Conservation (phyloP, 164 flowering plant genomes). For the Malania oleifera region DNA sequence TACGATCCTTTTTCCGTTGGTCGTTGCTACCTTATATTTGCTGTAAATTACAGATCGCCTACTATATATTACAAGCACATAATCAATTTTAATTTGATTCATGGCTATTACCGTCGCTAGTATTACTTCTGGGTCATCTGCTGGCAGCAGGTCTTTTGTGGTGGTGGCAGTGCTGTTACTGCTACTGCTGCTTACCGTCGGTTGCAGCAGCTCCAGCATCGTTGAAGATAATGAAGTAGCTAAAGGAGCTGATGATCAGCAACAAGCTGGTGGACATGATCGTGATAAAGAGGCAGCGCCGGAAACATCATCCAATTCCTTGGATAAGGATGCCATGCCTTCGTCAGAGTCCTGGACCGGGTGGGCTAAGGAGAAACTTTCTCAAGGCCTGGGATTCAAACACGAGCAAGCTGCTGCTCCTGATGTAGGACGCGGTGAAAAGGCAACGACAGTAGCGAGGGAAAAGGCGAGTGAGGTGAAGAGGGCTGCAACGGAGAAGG, state of each 20-base stretch:
- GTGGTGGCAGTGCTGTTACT: constrained; percentile 3
- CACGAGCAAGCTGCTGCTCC: too few species aligned
- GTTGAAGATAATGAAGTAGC: too few species aligned
- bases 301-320: background rate
- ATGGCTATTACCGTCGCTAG: too few species aligned
- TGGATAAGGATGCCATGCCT: constrained; percentile 17
- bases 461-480: constrained; percentile 1
- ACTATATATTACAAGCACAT: too few species aligned
- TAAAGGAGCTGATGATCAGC: constrained; percentile 1
- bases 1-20: too few species aligned
- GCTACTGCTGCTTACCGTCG: background rate
- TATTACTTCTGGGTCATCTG: background rate
- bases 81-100: too few species aligned
- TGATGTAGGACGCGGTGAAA: background rate
- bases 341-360: constrained; percentile 41
- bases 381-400: constrained; percentile 33
- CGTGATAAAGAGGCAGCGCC: constrained; percentile 13
- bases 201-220: constrained; percentile 1
- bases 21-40: too few species aligned
- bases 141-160: background rate
- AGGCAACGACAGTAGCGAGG: background rate
- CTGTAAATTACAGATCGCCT: too few species aligned
- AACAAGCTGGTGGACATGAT: constrained; percentile 4
- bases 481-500: constrained; percentile 8
- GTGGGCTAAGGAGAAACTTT: constrained; percentile 54